Evolutionary conservation across 495 filamentous ascomycete genomes (phyloP), one percentile per base, ranked within the genome.

Genomic region (Amniculicola lignicola): DNA sequence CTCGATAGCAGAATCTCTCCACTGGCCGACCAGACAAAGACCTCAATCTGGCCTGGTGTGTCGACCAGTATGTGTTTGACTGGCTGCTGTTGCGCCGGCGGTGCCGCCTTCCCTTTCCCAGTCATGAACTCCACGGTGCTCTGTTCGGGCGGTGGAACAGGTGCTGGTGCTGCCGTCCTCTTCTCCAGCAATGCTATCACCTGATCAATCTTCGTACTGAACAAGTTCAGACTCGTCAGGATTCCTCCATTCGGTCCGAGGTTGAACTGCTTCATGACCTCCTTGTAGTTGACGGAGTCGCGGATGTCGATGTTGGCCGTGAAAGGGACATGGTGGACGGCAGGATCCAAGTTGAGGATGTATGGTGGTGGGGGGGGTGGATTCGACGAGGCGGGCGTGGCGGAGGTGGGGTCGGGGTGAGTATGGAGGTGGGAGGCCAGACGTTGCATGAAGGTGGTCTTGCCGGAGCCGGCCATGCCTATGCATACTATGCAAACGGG

Each of bases 221-320:
- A 98, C 15, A 98, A 82, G 66, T 98, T 98, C 24, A 98, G 72
- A 1, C 88, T 93, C 3, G 93, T 99, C 60, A 97, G 75, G 62
- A 99, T 97, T n/a, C 91, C 93, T 28, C 93, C 93, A 74, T 98
- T 98, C 3, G 93, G 93, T 0, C 93, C 93, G 0, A 99, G 82
- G 65, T 96, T 96, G 78, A 97, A 97, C 68, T 96, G 88, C 70
- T 88, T 89, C 93, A 99, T 99, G 58, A 99, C 93, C 71, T 99
- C 92, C 70, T 95, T 94, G 79, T 99, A 99, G 75, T 99, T 95
- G 66, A 99, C 89, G 23, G 86, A 90, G 72, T 99, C 94, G 54
- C 94, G 89, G 64, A 99, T 99, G 71, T 99, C 71, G 75, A 99
- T 96, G 72, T 99, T 97, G 74, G 82, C 82, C 54, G 95, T 89